Evolutionary conservation across 805 yeast species (phyloP), one percentile per base, ranked within the genome.

Genomic region (Candida coquimbonensis): DNA sequence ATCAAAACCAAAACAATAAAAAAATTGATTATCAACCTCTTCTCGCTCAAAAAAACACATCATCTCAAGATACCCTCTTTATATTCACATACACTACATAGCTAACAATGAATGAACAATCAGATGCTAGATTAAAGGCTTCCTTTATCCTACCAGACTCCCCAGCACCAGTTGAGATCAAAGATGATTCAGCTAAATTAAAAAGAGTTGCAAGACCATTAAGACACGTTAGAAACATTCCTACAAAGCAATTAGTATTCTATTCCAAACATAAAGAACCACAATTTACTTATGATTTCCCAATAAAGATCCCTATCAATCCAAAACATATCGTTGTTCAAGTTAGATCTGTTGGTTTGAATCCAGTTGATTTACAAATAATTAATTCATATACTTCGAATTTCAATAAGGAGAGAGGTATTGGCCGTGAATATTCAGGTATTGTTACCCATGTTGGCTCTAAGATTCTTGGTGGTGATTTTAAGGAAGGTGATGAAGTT

Each of bases 361-460:
- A 81, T 54, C 85, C 91, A 3, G 69, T 76, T 42, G 95, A 85
- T 56, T 56, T 81, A 52, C 72, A 80, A 47, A 75, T 83, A 43
- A 68, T 77, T 56, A 76, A 78, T 55, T 73, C 78, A 36, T 80
- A 78, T 54, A 58, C 70, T 16, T 61, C 70, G 25, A 76, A 79
- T 49, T 62, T 77, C 43, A 73, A 70, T 45, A 75, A 78, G 36
- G 76, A 73, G 47, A 73, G 78, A 52, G 89, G 90, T 8, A 60
- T 82, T 27, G 93, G 93, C 1, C 75, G 83, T 53, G 90, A 83
- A 51, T 85, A 75, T 60, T 66, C 79, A 24, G 95, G 95, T 21
- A 64, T 65, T 5, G 66, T 85, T 27, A 68, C 69, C 5, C 72
- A 73, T 27, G 77, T 80, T 19, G 91, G 91, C 9, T 25, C 36